A percentile compares a stretch with the other conserved stretches of the same genome.
These are phyloP conservation scores for Colletotrichum lini DNA, from an alignment of 2,329 filamentous ascomycete species.

Conservation along the genomic window DNA sequence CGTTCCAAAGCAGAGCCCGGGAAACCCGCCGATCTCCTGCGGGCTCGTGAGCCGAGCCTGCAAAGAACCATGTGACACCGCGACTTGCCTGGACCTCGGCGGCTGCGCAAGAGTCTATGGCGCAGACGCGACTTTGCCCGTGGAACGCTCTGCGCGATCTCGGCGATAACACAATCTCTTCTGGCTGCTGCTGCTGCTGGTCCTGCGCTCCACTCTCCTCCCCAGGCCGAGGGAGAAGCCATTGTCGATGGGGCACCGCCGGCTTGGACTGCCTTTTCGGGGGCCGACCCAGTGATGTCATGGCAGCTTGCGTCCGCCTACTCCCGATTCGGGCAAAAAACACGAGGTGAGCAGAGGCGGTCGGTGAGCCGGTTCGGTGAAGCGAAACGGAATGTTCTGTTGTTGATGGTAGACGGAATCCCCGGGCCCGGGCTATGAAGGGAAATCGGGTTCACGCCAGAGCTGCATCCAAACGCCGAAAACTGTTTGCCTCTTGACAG, in stretches of 20 bases:
- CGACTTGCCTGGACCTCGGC: conserved; percentile 3
- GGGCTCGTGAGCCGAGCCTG: conserved; percentile 19
- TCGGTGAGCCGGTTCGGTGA: neutral
- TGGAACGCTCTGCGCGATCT: conserved; percentile 17
- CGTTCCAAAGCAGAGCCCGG: conserved; percentile 4
- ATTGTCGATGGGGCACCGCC: conserved; percentile 15
- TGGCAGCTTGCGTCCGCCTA: conserved; percentile 4
- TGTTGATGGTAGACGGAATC: neutral
- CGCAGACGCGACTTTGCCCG: conserved; percentile 12
- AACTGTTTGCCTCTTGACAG: neutral
- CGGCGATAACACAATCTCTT: conserved; percentile 12
- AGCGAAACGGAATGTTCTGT: neutral
- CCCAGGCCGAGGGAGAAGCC: conserved; percentile 16
- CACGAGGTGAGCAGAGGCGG: conserved; percentile 19
- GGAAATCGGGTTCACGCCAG: neutral
- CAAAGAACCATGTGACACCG: conserved; percentile 30
- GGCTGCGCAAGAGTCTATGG: neutral
- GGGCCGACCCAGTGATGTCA: conserved; percentile 32
- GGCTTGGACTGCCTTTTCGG: conserved; percentile 20
- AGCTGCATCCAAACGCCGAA: conserved; percentile 28
- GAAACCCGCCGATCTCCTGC: conserved; percentile 4
- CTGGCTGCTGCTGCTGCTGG: conserved; percentile 1
- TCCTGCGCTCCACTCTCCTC: conserved; percentile 14
- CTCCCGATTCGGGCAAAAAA: conserved; percentile 28
- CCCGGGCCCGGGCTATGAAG: neutral